Percentiles rank a stretch among this genome's conserved stretches.
Conservation (phyloP, 352 stramenopile species). For the Albugo candida region DNA sequence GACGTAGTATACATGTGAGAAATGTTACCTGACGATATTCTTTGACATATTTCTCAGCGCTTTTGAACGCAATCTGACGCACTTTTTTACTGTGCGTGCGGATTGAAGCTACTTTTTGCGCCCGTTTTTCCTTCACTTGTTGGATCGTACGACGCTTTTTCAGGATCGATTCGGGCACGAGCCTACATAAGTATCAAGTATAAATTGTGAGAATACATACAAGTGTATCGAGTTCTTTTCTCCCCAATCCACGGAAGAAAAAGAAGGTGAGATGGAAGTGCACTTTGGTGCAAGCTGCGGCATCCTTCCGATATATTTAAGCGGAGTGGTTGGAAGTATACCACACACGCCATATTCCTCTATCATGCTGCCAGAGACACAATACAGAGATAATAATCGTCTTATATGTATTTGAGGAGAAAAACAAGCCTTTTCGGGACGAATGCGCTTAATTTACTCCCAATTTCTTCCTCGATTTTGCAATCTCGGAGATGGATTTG, state of each 20-base stretch:
- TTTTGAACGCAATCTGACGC: conserved; percentile 83
- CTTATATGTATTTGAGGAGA: conserved; percentile 78
- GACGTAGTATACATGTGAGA: neutral
- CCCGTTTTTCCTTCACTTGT: conserved; percentile 74
- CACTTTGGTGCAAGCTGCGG: conserved; percentile 1
- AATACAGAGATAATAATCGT: neutral
- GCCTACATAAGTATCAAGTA: conserved; percentile 24
- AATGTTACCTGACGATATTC: conserved; percentile 86
- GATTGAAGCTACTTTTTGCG: conserved; percentile 45
- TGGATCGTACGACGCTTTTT: conserved; percentile 82
- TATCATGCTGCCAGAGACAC: conserved; percentile 35
- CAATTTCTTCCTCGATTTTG: too few relatives aligned
- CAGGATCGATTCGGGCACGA: conserved; percentile 78
- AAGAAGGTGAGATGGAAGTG: conserved; percentile 1
- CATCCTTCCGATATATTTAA: conserved; percentile 48
- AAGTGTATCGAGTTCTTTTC: conserved; percentile 38
- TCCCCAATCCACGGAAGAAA: conserved; percentile 5
- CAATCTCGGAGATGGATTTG: too few relatives aligned
- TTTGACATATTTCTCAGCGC: conserved; percentile 96
- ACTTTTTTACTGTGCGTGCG: conserved; percentile 78
- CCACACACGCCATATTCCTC: conserved; percentile 76
- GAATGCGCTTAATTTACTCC: too few relatives aligned
- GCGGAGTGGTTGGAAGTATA: conserved; percentile 33
- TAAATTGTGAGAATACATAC: conserved; percentile 19
- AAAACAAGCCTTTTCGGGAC: conserved; percentile 14